Evolutionary conservation across 2,329 filamentous ascomycete genomes (phyloP).

Genomic region (Colletotrichum sp.): DNA sequence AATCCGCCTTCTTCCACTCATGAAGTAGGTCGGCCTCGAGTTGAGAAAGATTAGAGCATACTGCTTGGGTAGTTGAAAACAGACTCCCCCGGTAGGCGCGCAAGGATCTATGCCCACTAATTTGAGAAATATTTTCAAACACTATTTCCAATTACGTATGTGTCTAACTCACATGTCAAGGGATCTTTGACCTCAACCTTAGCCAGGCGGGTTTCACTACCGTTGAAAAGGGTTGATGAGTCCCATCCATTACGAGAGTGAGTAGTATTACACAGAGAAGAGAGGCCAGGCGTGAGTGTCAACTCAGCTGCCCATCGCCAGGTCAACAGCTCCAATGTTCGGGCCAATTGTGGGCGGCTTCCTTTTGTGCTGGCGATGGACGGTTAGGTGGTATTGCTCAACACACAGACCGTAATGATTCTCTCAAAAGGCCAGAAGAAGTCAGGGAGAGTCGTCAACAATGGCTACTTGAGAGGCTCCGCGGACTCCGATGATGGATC

Average conservation of each 20-base stretch:
- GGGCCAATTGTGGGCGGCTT: neutral
- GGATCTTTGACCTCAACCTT: rapidly evolving
- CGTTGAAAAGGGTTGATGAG: neutral
- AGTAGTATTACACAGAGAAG: neutral
- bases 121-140: rapidly evolving
- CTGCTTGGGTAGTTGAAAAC: neutral
- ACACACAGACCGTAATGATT: neutral
- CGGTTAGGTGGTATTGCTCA: neutral
- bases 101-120: rapidly evolving
- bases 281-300: rapidly evolving
- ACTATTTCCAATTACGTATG: neutral
- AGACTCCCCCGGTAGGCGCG: rapidly evolving
- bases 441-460: neutral
- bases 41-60: neutral
- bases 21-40: neutral
- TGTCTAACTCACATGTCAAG: rapidly evolving
- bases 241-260: neutral
- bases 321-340: rapidly evolving
- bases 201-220: rapidly evolving
- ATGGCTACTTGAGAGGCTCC: neutral
- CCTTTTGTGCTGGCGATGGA: rapidly evolving
- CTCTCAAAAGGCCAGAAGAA: neutral
- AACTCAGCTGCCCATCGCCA: neutral
- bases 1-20: rapidly evolving
- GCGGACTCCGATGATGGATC: neutral